phyloP scores from a whole-genome alignment of 1,139 yeast species.

The Debaryomyces sp. region DNA sequence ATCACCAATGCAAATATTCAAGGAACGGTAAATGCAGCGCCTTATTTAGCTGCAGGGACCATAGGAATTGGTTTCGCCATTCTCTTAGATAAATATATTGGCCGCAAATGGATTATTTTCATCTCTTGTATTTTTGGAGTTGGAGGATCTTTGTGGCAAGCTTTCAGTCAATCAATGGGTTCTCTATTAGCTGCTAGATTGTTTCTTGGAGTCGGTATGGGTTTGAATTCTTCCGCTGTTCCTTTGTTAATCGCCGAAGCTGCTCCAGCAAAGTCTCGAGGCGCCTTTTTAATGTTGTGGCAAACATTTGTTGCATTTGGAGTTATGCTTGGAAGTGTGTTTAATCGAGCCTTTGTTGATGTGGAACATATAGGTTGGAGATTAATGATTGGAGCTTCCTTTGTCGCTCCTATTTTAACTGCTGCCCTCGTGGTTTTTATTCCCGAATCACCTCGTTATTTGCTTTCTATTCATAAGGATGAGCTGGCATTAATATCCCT shows the following conservation, averaged over 20 bases:
- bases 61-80: constrained; percentile 44
- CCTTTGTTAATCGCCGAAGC: constrained; percentile 85
- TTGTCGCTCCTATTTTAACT: constrained; percentile 70
- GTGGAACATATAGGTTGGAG: constrained; percentile 60
- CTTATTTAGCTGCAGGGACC: constrained; percentile 63
- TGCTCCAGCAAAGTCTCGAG: constrained; percentile 75
- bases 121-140: constrained; percentile 67
- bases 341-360: constrained; percentile 59
- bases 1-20: constrained; percentile 31
- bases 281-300: constrained; percentile 86
- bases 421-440: constrained; percentile 66
- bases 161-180: constrained; percentile 71
- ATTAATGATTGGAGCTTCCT: constrained; percentile 77
- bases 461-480: constrained; percentile 66
- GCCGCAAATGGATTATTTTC: constrained; percentile 77
- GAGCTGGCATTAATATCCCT: constrained; percentile 59
- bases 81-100: constrained; percentile 71
- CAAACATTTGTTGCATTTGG: constrained; percentile 89
- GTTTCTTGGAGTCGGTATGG: constrained; percentile 71
- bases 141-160: constrained; percentile 78
- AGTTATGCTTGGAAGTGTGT: constrained; percentile 77
- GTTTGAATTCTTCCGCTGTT: constrained; percentile 79
- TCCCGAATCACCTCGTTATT: constrained; percentile 83
- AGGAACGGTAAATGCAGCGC: constrained; percentile 81
- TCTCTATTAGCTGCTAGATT: constrained; percentile 70